Evolutionary conservation across 2,329 filamentous ascomycete species (phyloP), one percentile per base, ranked within the genome.

Genomic region (Pseudopyricularia cyperi): DNA sequence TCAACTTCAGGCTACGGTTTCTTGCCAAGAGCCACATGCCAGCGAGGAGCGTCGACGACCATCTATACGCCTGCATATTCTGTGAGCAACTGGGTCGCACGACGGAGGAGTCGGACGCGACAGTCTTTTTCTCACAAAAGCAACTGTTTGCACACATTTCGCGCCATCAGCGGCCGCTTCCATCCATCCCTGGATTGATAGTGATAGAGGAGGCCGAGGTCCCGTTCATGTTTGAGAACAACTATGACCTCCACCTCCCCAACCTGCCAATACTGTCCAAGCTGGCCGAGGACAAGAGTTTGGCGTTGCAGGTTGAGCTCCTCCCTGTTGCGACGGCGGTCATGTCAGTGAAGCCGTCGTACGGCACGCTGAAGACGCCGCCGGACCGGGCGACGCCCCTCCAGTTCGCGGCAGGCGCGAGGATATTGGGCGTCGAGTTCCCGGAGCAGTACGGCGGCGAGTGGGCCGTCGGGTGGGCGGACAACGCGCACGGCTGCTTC

Each of bases 391-490:
- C 46, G 3, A 28, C 50, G 30, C 56, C 59, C 7, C 55, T 62
- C 12, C 59, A 61, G 51, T 64, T 65, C 48, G 60, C 61, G 4
- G 61, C 68, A 3, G 76, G 75, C 0, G 70, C 73, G 0, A 68
- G 63, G 46, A 67, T 80, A 30, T 68, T 72, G 2, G 76, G 75
- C 0, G 63, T 80, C 26, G 67, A 71, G 39, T 80, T 76, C 60
- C 76, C 75, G 0, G 59, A 63, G 3, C 69, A 68, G 57, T 78
- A 78, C 55, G 62, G 69, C 12, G 77, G 77, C 32, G 73, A 77
- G 56, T 80, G 77, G 77, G 70, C 67, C 9, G 68, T 76, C 39
- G 77, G 73, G 3, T 80, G 75, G 72, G 73, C 76, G 51, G 76
- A 80, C 53, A 74, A 74, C 0, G 59, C 67, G 1, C 67, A 69